Evolutionary conservation across 2,329 filamentous ascomycete genomes (phyloP), one percentile per base, ranked within the genome.

Genomic region (Emmonsiellopsis sp.): DNA sequence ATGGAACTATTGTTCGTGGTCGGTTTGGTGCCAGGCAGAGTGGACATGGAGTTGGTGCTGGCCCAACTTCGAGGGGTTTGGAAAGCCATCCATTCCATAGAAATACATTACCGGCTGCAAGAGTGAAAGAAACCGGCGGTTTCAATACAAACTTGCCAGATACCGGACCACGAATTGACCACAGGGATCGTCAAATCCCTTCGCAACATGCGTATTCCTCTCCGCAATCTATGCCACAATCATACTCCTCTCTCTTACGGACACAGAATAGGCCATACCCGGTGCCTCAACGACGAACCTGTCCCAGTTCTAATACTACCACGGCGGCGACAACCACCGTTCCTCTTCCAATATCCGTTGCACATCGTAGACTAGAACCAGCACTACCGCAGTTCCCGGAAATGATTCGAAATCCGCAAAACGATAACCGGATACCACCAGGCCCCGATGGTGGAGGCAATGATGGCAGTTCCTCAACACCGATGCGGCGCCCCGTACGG

Each of bases 1-100:
- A 74, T 60, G 71, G 70, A 11, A 73, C 71, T 9, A 56, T 63
- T 27, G 63, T 74, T 27, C 63, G 69, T 50, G 72, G 71, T 21
- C 63, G 68, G 33, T 74, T 73, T 36, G 68, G 67, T 1, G 59
- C 63, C 48, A 63, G 72, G 46, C 63, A 68, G 39, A 74, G 72
- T 56, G 70, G 67, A 0, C 71, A 74, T 61, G 70, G 70, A 9
- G 61, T 67, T 14, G 61, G 67, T 55, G 48, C 51, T 60, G 44
- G 62, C 2, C 51, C 55, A 32, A 42, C 17, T 5, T 34, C 59
- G 37, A 62, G 63, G 36, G 55, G 59, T 33, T 49, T 70, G 33
- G 57, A 65, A 2, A 62, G 65, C 7, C 69, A 71, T 51, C 67
- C 67, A 2, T 71, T 70, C 49, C 65, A 70, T 52, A 62, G 58